Evolutionary conservation across 1,284 basidiomycete species (phyloP).

Genomic region (Ceratobasidium theobromae): DNA sequence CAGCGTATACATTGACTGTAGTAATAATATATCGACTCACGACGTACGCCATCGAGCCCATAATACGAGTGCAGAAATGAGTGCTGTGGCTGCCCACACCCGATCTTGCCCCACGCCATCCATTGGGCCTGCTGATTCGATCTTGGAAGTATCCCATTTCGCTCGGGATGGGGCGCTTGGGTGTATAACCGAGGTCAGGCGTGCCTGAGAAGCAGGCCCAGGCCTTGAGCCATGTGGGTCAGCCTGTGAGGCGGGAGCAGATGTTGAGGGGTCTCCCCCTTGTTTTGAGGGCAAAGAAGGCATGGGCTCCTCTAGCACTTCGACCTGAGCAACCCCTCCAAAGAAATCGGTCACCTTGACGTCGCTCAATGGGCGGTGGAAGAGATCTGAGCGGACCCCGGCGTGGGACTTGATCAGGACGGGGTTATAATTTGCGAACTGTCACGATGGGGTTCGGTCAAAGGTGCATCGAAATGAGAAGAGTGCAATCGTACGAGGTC

Average conservation of each 20-base stretch:
- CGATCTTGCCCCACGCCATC: neutral
- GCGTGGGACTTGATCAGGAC: slow-evolving; percentile 79
- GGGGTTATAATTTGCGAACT: slow-evolving; percentile 83
- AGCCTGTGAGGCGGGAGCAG: neutral
- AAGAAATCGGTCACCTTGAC: slow-evolving; percentile 93
- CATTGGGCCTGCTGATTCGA: neutral
- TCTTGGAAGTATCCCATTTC: neutral
- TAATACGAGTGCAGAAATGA: neutral
- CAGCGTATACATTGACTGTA: too few relatives aligned
- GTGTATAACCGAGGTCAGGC: neutral
- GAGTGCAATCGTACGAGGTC: slow-evolving; percentile 66
- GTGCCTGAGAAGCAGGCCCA: neutral
- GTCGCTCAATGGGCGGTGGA: slow-evolving; percentile 63
- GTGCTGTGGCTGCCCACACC: slow-evolving; percentile 10
- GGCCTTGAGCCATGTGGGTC: neutral
- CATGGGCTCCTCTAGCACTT: slow-evolving; percentile 45
- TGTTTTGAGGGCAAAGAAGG: neutral
- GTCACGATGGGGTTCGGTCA: slow-evolving; percentile 8
- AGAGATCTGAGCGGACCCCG: slow-evolving; percentile 85
- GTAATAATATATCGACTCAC: too few relatives aligned
- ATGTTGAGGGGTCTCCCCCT: neutral
- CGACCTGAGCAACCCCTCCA: slow-evolving; percentile 85
- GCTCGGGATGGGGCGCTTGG: neutral
- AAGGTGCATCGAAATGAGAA: neutral
- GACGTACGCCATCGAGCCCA: slow-evolving; percentile 3